A percentile compares a stretch with the other conserved stretches of the same genome.
These are phyloP conservation scores for Exophiala bonariae DNA, from an alignment of 2,329 filamentous ascomycete species.

Conservation along the genomic window DNA sequence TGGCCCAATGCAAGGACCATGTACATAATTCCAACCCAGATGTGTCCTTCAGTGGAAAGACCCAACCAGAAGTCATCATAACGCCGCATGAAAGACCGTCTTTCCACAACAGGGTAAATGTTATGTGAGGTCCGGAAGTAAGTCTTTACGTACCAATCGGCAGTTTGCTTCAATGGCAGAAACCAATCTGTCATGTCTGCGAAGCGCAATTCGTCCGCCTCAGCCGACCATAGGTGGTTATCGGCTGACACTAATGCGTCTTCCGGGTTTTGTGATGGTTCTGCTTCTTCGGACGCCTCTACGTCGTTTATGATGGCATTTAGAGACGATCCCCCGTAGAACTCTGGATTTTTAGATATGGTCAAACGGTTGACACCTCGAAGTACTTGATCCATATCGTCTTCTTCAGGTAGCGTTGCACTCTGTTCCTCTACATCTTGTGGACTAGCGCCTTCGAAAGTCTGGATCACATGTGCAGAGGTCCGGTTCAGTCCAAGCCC, in stretches of 20 bases:
- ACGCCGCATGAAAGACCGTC: constrained; percentile 2
- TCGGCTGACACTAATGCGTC: too few relatives aligned
- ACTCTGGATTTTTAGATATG: constrained; percentile 9
- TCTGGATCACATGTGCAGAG: too few relatives aligned
- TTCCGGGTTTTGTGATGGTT: not conserved
- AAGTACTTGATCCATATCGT: constrained; percentile 10
- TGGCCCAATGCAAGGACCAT: constrained; percentile 17
- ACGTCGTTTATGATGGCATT: constrained; percentile 14
- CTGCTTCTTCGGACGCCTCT: constrained; percentile 3
- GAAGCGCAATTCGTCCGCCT: constrained; percentile 1
- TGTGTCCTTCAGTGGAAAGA: constrained; percentile 12
- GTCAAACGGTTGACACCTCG: constrained; percentile 16
- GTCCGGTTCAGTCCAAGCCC: not conserved
- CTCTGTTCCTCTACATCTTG: not conserved
- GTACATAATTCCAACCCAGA: constrained; percentile 16
- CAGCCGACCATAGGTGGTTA: constrained; percentile 2
- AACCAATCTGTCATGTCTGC: constrained; percentile 3
- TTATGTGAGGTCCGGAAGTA: constrained; percentile 15
- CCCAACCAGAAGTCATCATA: constrained; percentile 9
- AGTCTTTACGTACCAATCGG: constrained; percentile 6
- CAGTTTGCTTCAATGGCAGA: constrained; percentile 7
- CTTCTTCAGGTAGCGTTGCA: not conserved
- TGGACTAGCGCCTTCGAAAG: too few relatives aligned
- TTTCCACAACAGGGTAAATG: constrained; percentile 13
- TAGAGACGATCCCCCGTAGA: constrained; percentile 6